Evolutionary conservation across 75 land plant species (phyloP).

Genomic region (Pinus albicaulis): DNA sequence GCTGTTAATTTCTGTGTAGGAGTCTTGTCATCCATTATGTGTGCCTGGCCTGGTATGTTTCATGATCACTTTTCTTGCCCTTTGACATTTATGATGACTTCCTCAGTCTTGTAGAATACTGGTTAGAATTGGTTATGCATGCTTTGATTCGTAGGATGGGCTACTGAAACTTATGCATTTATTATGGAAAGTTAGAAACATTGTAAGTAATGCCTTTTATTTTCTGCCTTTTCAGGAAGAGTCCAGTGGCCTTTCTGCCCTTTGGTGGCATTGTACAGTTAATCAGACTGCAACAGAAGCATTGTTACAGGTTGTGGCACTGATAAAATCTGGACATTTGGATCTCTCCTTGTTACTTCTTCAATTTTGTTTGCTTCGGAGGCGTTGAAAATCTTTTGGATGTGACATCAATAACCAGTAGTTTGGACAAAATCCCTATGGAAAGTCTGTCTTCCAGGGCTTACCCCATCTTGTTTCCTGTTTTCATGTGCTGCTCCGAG

Average conservation of each 20-base stretch:
- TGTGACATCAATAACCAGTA: constrained; percentile 4
- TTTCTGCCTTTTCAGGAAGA: not conserved
- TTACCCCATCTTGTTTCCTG: not conserved
- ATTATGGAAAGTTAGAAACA: not conserved
- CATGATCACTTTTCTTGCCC: not conserved
- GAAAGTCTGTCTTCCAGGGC: constrained; percentile 2
- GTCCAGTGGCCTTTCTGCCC: not conserved
- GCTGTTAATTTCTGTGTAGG: not conserved
- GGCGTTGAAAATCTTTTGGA: constrained; percentile 9
- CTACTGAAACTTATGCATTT: not conserved
- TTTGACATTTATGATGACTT: not conserved
- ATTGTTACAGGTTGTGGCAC: not conserved
- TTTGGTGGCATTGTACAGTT: constrained; percentile 7
- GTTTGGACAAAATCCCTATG: not conserved
- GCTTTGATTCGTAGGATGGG: not conserved
- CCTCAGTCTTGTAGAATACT: not conserved
- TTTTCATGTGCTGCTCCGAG: not conserved
- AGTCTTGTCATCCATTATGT: constrained; percentile 2
- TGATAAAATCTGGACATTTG: not conserved
- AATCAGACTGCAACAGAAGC: constrained; percentile 1
- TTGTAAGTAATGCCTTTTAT: not conserved
- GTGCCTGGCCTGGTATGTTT: constrained; percentile 4
- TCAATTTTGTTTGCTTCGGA: constrained; percentile 12
- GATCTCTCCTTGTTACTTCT: not conserved
- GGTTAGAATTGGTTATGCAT: not conserved